These are phyloP conservation scores for Pseudonectria foliicola DNA, from an alignment of 2,329 filamentous ascomycete species.

Conservation along the genomic window DNA sequence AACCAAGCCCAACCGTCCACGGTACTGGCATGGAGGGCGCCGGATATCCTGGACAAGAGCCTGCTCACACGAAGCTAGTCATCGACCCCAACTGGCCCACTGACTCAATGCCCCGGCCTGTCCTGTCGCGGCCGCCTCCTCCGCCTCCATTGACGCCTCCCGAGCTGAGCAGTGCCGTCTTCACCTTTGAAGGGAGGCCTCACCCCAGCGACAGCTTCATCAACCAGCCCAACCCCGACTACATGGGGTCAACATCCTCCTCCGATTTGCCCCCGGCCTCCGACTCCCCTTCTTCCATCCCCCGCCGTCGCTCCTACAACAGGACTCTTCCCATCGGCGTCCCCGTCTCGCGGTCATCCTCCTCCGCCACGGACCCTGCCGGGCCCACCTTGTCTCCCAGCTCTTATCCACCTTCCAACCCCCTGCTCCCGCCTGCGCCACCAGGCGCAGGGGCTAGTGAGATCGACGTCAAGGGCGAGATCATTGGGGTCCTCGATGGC, in stretches of 20 bases:
- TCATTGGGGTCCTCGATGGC: slow-evolving; percentile 41
- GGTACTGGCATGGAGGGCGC: slow-evolving; percentile 5
- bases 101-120: slow-evolving; percentile 21
- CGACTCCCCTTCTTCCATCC: slow-evolving; percentile 25
- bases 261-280: slow-evolving; percentile 20
- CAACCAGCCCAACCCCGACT: slow-evolving; percentile 44
- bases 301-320: slow-evolving; percentile 37
- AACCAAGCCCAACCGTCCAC: slow-evolving; percentile 3
- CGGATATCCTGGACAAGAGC: slow-evolving; percentile 7
- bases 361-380: slow-evolving; percentile 16
- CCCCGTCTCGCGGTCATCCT: slow-evolving; percentile 19
- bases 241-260: slow-evolving; percentile 31
- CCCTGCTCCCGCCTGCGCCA: slow-evolving; percentile 42
- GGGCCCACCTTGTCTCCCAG: slow-evolving; percentile 35
- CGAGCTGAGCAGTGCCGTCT: slow-evolving; percentile 34
- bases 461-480: slow-evolving; percentile 42
- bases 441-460: slow-evolving; percentile 23
- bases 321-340: slow-evolving; percentile 31
- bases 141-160: slow-evolving; percentile 45
- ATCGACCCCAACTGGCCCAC: slow-evolving; percentile 21
- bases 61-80: slow-evolving; percentile 12
- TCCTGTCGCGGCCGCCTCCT: slow-evolving; percentile 34
- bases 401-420: slow-evolving; percentile 43
- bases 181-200: slow-evolving; percentile 34
- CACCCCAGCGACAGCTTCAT: slow-evolving; percentile 31